A percentile compares a stretch with the other conserved stretches of the same genome.
Evolutionary conservation across 129 eudicot genomes (phyloP).

Genomic region (Apium graveolens): DNA sequence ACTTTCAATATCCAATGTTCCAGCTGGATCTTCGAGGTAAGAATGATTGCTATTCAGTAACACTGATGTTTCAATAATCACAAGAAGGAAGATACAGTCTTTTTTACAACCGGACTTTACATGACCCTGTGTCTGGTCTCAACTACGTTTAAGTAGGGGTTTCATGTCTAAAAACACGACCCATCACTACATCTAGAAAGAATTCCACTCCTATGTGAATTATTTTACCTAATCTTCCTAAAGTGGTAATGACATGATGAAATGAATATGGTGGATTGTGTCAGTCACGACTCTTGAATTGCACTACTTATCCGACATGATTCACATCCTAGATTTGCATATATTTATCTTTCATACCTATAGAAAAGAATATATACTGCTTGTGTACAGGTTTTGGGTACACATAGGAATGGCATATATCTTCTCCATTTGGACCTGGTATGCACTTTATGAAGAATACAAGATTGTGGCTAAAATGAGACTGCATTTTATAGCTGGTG

Average conservation of each 20-base stretch:
- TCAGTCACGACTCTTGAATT: neutral
- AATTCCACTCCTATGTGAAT: neutral
- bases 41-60: neutral
- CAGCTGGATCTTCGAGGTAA: constrained; percentile 71
- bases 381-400: constrained; percentile 56
- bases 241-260: neutral
- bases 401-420: constrained; percentile 70
- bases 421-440: constrained; percentile 77
- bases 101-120: neutral
- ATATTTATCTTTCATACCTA: neutral
- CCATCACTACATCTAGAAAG: neutral
- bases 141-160: neutral
- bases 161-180: neutral
- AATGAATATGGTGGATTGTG: neutral
- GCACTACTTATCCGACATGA: neutral
- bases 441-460: constrained; percentile 63
- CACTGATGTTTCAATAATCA: neutral
- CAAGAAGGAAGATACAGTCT: neutral
- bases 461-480: constrained; percentile 52
- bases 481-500: constrained; percentile 63
- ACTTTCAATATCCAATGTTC: constrained; percentile 89
- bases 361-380: neutral
- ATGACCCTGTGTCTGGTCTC: neutral
- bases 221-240: neutral
- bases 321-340: neutral